Evolutionary conservation across 768 basidiomycete species (phyloP).

Genomic region (Rhodocollybia butyracea): DNA sequence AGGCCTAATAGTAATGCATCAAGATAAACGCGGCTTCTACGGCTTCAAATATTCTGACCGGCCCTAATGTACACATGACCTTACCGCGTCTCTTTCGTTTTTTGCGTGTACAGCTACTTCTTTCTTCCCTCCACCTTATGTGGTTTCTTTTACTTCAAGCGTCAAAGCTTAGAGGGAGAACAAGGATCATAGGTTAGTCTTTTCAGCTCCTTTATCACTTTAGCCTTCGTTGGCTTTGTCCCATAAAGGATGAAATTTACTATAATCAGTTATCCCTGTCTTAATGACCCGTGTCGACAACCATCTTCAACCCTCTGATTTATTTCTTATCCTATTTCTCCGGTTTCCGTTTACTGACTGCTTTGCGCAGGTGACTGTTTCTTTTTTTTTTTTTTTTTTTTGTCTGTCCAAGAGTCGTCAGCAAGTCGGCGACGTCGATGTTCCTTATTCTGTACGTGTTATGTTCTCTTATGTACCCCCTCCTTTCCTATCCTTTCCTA

Average conservation of each 20-base stretch:
- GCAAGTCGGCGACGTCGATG: neutral
- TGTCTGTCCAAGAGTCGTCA: neutral
- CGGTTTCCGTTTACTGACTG: neutral
- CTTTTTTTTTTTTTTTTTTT: neutral
- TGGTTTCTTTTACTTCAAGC: too few species aligned
- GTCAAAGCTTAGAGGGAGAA: too few species aligned
- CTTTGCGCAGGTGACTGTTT: neutral
- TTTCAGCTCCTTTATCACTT: neutral
- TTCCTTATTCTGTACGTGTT: neutral
- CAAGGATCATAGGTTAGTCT: neutral
- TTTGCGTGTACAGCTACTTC: too few species aligned
- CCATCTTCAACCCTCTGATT: constrained; percentile 8
- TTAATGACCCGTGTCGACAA: constrained; percentile 6
- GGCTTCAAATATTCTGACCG: too few species aligned
- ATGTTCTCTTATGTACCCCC: neutral
- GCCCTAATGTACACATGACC: too few species aligned
- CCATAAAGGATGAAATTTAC: constrained; percentile 1
- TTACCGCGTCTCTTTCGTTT: too few species aligned
- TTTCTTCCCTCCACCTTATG: too few species aligned
- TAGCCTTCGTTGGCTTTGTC: neutral
- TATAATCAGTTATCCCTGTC: constrained; percentile 10
- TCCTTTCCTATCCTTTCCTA: neutral
- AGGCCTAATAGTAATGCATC: too few species aligned
- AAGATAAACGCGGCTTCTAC: too few species aligned
- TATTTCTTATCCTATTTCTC: neutral